Evolutionary conservation across 1,284 basidiomycete species (phyloP).

Genomic region (Cryptococcus floricola): DNA sequence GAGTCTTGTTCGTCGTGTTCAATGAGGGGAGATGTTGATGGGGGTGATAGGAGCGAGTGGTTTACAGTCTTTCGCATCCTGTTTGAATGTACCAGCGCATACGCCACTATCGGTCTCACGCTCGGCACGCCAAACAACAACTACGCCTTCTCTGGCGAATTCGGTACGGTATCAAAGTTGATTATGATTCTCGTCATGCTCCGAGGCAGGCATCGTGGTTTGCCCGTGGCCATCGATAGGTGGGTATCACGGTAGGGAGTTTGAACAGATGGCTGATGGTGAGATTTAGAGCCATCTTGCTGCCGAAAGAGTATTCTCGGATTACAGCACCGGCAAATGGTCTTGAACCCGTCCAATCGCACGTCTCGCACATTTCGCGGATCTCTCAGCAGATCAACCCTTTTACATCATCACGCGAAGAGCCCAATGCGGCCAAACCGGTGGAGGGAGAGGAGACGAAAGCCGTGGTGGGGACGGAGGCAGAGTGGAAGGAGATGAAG

Average conservation of each 20-base stretch:
- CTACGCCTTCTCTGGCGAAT: conserved; percentile 37
- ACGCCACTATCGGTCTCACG: conserved; percentile 33
- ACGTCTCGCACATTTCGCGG: too few relatives aligned
- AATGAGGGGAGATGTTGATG: not conserved
- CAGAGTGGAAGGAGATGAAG: too few relatives aligned
- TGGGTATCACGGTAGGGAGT: conserved; percentile 3
- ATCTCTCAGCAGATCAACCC: too few relatives aligned
- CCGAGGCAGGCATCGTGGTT: conserved; percentile 41
- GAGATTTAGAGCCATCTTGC: conserved; percentile 7
- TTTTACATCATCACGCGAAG: too few relatives aligned
- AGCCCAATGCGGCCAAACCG: too few relatives aligned
- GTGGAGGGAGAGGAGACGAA: too few relatives aligned
- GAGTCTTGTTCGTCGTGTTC: not conserved
- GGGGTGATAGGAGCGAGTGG: conserved; percentile 15
- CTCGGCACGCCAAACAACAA: conserved; percentile 37
- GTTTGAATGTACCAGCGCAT: conserved; percentile 39
- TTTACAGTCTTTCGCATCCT: conserved; percentile 33
- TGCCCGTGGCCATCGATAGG: conserved; percentile 42
- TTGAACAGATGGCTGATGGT: not conserved
- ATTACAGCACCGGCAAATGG: conserved; percentile 8
- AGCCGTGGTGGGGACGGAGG: too few relatives aligned
- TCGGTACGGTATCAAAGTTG: conserved; percentile 39
- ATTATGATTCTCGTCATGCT: conserved; percentile 44
- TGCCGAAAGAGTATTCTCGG: conserved; percentile 23
- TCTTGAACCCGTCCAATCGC: not conserved